Percentiles rank a stretch among this genome's conserved stretches.
Conservation (phyloP, 176 grass and related monocot genomes). For the Saccharum spontaneum region DNA sequence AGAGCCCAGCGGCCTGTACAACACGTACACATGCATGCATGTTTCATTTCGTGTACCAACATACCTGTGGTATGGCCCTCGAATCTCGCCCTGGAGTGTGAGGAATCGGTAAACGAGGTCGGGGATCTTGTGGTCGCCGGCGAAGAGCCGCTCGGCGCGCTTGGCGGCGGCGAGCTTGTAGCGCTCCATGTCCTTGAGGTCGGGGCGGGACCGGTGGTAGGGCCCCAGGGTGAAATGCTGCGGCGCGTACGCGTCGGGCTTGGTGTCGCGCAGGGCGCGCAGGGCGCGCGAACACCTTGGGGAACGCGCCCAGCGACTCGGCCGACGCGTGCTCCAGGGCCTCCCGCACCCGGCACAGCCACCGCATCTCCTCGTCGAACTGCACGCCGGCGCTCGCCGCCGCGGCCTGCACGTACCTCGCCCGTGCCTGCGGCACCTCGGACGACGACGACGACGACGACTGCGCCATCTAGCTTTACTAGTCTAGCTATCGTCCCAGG, state of each 20-base stretch:
- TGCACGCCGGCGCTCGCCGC: conserved; percentile 14
- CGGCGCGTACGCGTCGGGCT: conserved; percentile 62
- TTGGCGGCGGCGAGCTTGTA: conserved; percentile 80
- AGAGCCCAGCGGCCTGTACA: too few relatives aligned
- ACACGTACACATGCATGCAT: too few relatives aligned
- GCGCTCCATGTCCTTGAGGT: conserved; percentile 79
- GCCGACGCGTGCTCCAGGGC: conserved; percentile 35
- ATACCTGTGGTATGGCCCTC: conserved; percentile 52
- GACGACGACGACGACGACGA: neutral
- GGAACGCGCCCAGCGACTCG: conserved; percentile 26
- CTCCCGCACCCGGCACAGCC: conserved; percentile 53
- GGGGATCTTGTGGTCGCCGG: conserved; percentile 35
- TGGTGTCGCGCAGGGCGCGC: conserved; percentile 38
- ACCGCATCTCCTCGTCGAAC: conserved; percentile 50
- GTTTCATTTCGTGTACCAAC: too few relatives aligned
- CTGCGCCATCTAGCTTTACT: neutral
- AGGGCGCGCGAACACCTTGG: conserved; percentile 67
- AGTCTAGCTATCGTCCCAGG: neutral
- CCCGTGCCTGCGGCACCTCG: neutral
- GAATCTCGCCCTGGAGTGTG: conserved; percentile 40
- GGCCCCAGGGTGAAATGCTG: conserved; percentile 68
- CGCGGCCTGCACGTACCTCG: neutral
- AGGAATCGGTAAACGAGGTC: conserved; percentile 44
- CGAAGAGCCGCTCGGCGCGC: conserved; percentile 62
- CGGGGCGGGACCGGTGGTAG: conserved; percentile 59